Evolutionary conservation across 1,284 basidiomycete species (phyloP).

Genomic region (Cryptococcus sp.): DNA sequence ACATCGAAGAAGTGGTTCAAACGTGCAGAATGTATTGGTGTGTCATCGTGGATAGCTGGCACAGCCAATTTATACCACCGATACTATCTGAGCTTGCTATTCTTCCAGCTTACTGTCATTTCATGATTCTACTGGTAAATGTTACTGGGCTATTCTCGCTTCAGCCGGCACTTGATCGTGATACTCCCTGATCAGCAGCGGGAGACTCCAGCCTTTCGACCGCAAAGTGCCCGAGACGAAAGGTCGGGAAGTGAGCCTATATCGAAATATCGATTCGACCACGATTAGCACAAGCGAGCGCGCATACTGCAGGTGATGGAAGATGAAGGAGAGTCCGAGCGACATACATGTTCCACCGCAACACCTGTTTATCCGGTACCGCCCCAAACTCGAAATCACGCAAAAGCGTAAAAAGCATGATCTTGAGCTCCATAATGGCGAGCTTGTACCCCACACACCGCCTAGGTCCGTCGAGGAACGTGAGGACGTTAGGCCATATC

Average conservation of each 20-base stretch:
- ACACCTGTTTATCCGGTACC: conserved; percentile 18
- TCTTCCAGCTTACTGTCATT: not conserved
- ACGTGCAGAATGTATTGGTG: too few relatives aligned
- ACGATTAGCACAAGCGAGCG: too few relatives aligned
- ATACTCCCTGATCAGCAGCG: conserved; percentile 24
- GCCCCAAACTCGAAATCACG: conserved; percentile 27
- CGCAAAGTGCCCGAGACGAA: conserved; percentile 25
- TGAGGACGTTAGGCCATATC: conserved; percentile 32
- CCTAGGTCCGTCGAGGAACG: conserved; percentile 34
- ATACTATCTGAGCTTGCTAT: too few relatives aligned
- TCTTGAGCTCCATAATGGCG: conserved; percentile 34
- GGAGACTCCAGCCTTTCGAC: conserved; percentile 25
- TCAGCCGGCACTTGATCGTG: conserved; percentile 9
- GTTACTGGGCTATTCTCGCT: too few relatives aligned
- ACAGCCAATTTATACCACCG: too few relatives aligned
- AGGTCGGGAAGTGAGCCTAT: conserved; percentile 12
- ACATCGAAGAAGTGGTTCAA: too few relatives aligned
- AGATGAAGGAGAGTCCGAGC: not conserved
- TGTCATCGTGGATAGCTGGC: too few relatives aligned
- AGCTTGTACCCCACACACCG: conserved; percentile 36
- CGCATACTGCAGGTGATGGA: not conserved
- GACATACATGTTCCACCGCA: conserved; percentile 37
- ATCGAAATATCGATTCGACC: too few relatives aligned
- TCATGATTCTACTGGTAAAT: not conserved
- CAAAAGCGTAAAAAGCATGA: conserved; percentile 27